phyloP scores from a whole-genome alignment of 257 asterid genomes.

The Plectranthus barbatus region DNA sequence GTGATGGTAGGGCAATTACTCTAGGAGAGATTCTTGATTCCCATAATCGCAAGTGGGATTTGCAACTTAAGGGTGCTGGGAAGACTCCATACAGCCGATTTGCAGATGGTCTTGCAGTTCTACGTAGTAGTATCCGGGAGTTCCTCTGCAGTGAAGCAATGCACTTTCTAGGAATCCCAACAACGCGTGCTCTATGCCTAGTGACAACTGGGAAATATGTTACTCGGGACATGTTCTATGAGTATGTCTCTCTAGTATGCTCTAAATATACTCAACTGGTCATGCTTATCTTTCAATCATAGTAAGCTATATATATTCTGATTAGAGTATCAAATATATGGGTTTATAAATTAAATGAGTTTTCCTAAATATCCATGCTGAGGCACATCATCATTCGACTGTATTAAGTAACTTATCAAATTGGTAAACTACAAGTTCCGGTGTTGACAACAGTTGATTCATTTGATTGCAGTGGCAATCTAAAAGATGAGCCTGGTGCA shows the following conservation, averaged over 20 bases:
- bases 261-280: not conserved
- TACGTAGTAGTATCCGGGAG: slow-evolving; percentile 92
- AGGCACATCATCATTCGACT: not conserved
- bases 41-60: slow-evolving; percentile 75
- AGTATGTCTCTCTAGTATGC: slow-evolving; percentile 42
- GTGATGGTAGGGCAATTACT: slow-evolving; percentile 96
- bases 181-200: slow-evolving; percentile 95
- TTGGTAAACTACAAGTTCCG: slow-evolving; percentile 4
- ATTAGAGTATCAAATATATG: slow-evolving; percentile 1
- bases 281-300: slow-evolving; percentile 28
- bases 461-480: slow-evolving; percentile 69
- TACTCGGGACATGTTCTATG: slow-evolving; percentile 92
- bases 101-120: slow-evolving; percentile 98
- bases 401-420: too few species aligned
- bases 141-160: slow-evolving; percentile 98
- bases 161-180: slow-evolving; percentile 91
- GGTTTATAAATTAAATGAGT: not conserved
- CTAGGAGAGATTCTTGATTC: slow-evolving; percentile 86
- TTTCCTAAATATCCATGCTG: not conserved
- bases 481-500: slow-evolving; percentile 98
- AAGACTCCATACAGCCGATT: slow-evolving; percentile 96
- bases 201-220: slow-evolving; percentile 85
- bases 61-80: slow-evolving; percentile 98
- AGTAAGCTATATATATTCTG: not conserved
- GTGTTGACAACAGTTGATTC: slow-evolving; percentile 7